phyloP scores from a whole-genome alignment of 2,329 filamentous ascomycete species.

The Penicillium sclerotiorum region DNA sequence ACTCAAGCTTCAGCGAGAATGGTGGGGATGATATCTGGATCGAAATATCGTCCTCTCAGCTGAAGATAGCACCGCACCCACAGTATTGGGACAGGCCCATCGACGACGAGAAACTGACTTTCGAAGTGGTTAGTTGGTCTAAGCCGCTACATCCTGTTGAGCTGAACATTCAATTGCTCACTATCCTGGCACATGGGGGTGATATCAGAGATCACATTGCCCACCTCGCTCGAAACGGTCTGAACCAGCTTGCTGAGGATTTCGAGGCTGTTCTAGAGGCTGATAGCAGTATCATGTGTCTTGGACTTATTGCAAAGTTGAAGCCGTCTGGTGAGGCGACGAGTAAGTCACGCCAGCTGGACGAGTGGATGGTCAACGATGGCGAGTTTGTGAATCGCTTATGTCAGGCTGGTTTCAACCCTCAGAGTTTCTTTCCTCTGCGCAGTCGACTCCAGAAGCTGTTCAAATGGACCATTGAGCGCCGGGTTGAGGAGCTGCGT shows the following conservation, averaged over 20 bases:
- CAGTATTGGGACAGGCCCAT: slow-evolving; percentile 34
- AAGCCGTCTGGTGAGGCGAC: slow-evolving; percentile 26
- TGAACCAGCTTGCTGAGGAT: slow-evolving; percentile 37
- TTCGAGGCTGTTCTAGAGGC: slow-evolving; percentile 41
- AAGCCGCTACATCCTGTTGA: slow-evolving; percentile 46
- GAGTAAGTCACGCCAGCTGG: slow-evolving; percentile 29
- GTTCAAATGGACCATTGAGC: slow-evolving; percentile 43
- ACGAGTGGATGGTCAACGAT: slow-evolving; percentile 39
- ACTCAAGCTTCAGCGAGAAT: not conserved
- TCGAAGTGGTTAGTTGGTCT: slow-evolving; percentile 58
- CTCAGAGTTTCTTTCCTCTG: slow-evolving; percentile 45
- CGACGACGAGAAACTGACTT: slow-evolving; percentile 53
- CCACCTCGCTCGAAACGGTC: slow-evolving; percentile 42
- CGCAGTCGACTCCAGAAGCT: slow-evolving; percentile 43
- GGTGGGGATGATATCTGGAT: slow-evolving; percentile 52
- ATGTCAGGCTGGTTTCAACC: slow-evolving; percentile 52
- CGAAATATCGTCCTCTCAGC: slow-evolving; percentile 58
- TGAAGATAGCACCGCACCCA: slow-evolving; percentile 56
- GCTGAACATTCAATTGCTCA: slow-evolving; percentile 59
- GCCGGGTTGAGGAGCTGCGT: slow-evolving; percentile 50
- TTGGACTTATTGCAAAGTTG: slow-evolving; percentile 40
- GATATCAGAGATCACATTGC: slow-evolving; percentile 47
- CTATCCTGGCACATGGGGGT: slow-evolving; percentile 57
- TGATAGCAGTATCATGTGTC: slow-evolving; percentile 37
- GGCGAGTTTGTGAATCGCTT: slow-evolving; percentile 41